These are phyloP conservation scores for Heliamphora pulchella DNA, from an alignment of 179 eudicot genomes.

Conservation along the genomic window DNA sequence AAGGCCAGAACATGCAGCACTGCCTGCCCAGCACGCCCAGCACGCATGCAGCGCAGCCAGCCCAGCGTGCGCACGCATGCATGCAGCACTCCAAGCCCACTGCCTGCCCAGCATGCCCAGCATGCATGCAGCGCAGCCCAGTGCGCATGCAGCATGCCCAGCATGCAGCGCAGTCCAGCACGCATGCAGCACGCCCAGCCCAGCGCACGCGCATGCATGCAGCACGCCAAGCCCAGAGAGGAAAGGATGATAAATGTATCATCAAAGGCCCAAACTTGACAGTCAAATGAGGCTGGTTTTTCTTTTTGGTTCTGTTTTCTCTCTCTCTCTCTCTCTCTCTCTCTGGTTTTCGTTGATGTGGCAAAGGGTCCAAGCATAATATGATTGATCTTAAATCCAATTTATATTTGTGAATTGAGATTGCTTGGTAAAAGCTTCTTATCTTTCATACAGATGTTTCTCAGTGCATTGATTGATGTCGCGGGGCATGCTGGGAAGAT, in stretches of 20 bases:
- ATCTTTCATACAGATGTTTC: conserved; percentile 62
- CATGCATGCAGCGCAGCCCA: too few species aligned
- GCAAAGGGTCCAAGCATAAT: neutral
- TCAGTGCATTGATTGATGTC: conserved; percentile 92
- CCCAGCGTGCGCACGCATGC: too few species aligned
- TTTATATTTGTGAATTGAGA: neutral
- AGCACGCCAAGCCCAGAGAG: too few species aligned
- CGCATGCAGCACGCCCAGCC: too few species aligned
- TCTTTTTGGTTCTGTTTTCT: neutral
- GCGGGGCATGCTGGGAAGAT: conserved; percentile 89
- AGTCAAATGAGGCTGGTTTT: neutral
- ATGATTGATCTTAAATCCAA: neutral
- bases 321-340: neutral
- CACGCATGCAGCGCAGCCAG: too few species aligned
- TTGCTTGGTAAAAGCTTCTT: conserved; percentile 20
- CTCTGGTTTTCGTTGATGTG: neutral
- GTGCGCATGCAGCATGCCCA: too few species aligned
- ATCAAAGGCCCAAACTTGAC: neutral
- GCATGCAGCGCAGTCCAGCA: too few species aligned
- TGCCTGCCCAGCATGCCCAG: too few species aligned
- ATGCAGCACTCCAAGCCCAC: too few species aligned
- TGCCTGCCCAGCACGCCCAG: too few species aligned
- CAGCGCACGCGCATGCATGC: too few species aligned
- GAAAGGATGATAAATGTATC: neutral
- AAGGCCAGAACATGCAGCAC: too few species aligned